phyloP scores from a whole-genome alignment of 495 filamentous ascomycete species.

The Daldinia decipiens region DNA sequence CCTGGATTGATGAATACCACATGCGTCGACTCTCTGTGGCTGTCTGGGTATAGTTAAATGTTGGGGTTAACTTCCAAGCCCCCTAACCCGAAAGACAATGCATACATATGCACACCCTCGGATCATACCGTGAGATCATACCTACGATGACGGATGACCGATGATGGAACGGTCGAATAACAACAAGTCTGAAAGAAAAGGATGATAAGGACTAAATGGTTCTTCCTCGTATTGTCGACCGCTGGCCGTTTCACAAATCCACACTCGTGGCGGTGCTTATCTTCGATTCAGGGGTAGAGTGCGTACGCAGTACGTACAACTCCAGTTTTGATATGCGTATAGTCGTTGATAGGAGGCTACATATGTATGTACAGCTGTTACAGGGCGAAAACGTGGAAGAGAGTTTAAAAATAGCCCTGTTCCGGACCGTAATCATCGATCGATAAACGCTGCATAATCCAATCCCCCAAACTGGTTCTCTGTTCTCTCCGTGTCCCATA shows the following conservation, averaged over 20 bases:
- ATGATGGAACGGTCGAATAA: not conserved
- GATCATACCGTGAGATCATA: slow-evolving; percentile 37
- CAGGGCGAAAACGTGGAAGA: slow-evolving; percentile 44
- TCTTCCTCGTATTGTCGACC: slow-evolving; percentile 31
- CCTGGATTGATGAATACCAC: slow-evolving; percentile 41
- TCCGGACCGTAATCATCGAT: slow-evolving; percentile 36
- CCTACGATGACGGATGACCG: slow-evolving; percentile 3
- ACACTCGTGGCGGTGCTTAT: slow-evolving; percentile 44
- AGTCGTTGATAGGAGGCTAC: slow-evolving; percentile 37
- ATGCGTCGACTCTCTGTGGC: slow-evolving; percentile 22
- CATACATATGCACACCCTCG: slow-evolving; percentile 26
- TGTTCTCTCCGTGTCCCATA: slow-evolving; percentile 28
- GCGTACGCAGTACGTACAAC: slow-evolving; percentile 9
- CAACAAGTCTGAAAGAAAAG: not conserved
- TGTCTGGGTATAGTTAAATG: slow-evolving; percentile 25
- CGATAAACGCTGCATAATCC: slow-evolving; percentile 13
- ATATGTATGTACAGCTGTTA: not conserved
- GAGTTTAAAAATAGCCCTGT: slow-evolving; percentile 41
- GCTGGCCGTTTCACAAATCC: slow-evolving; percentile 14
- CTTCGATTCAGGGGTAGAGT: slow-evolving; percentile 35
- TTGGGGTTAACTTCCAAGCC: slow-evolving; percentile 29
- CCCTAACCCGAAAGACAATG: slow-evolving; percentile 18
- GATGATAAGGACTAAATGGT: not conserved
- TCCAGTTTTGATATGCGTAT: slow-evolving; percentile 30
- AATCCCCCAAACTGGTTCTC: slow-evolving; percentile 25